Base-by-base conservation (phyloP, 116 monocot species). In the Iris pallida region DNA sequence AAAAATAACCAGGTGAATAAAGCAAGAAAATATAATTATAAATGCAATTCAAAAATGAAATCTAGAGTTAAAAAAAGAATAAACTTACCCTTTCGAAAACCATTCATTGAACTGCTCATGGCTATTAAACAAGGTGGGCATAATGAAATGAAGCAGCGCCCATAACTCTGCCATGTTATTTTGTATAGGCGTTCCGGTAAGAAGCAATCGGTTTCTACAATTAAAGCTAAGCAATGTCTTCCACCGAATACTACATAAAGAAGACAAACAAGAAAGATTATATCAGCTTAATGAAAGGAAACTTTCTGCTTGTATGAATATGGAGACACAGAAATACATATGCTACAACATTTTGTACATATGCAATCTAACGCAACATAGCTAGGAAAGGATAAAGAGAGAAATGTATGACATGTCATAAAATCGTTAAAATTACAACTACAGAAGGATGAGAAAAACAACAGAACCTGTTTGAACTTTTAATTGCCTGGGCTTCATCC, bases 111-210 rank as follows among this genome's bases (percentile, higher is more conserved):
- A 97, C 79, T 92, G 97, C 42, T 97, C 97, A 64, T 97, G 98
- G 69, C 89, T 98, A 56, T 98, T 93, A 84, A 98, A 93, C 47
- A 98, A 80, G 53, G 98, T 98, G 5, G 98, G 98, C 98, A 93
- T 98, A 47, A 98, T 98, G 74, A 98, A 98, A 77, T 98, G 98
- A 61, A 98, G 90, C 67, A 98, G 88, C 17, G 98, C 98, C 98
- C 98, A 98, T 52, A 98, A 80, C 72, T 98, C 98, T 47, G 98
- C 92, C 98, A 98, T 93, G 69, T 98, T 98, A 76, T 98, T 98
- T 76, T 98, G 98, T 82, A 98, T 88, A 17, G 98, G 98, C 73
- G 98, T 98, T 14, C 98, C 98, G 61, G 98, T 98, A 16, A 98
- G 78, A 82, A 98, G 90, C 82, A 98, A 76, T 20, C 93, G 90